Base-by-base conservation (phyloP, 768 basidiomycete species). In the Leccinum longicurvipes region DNA sequence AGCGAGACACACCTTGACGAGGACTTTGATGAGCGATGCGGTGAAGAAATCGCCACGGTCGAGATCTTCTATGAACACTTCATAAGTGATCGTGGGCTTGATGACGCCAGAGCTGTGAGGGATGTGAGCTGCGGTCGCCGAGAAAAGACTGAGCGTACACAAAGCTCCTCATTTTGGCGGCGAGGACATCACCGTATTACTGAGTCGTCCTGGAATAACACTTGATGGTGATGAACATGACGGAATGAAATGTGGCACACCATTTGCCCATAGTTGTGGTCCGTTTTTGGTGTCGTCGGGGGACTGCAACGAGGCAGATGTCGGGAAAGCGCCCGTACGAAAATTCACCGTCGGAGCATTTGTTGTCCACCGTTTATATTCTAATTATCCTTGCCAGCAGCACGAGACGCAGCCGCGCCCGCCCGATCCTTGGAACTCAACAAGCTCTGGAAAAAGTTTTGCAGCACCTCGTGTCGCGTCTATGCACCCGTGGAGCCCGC, bases 391-490 rank as follows among this genome's bases (percentile, higher is more conserved):
- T 25, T 15, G 15, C 59, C 56, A 15, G 63, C 47, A 5, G 59
- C 62, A 19, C 60, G 53, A 2, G 62, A 74, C 15, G 71, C 65
- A n/a, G 65, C 63, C 14, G 72, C 68, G 11, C 67, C 68, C 23
- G 68, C 67, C 5, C 86, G 79, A 58, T 87, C 87, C 70, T 85
- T 88, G 41, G 83, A 82, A 60, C 80, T 86, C 59, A 93, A 71
- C 66, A 93, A 69, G 55, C 85, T 89, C 71, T 91, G 83, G 83
- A 93, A 93, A 78, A 93, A 93, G 67, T 87, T 87, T 63, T 92
- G 89, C 59, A 93, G 68, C 17, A 92, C 88, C 67, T 91, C 89
- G 65, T 92, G 89, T 56, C 90, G 87, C 36, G 81, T 81, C 72
- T 83, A 86, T n/a, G 79, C 82, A 9, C 73, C 77, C 10, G 76